Conservation (phyloP, 495 filamentous ascomycete species). For the Poronia punctata region DNA sequence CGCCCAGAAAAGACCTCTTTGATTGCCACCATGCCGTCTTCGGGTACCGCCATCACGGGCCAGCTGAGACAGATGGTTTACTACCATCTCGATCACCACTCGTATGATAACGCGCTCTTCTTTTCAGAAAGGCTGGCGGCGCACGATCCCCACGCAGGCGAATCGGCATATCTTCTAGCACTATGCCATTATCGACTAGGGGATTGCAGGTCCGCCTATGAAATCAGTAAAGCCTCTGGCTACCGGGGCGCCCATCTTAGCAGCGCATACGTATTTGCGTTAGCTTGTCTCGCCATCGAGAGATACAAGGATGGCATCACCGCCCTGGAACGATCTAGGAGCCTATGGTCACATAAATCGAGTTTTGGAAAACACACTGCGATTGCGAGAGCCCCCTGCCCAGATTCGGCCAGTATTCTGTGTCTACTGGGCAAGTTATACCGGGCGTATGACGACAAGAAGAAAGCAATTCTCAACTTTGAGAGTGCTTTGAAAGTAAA, state of each 20-base stretch:
- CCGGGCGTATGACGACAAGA: slow-evolving; percentile 68
- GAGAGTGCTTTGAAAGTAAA: slow-evolving; percentile 83
- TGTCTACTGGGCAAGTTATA: slow-evolving; percentile 85
- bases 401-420: slow-evolving; percentile 74
- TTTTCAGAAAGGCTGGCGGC: slow-evolving; percentile 79
- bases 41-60: slow-evolving; percentile 55
- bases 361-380: slow-evolving; percentile 67
- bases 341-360: slow-evolving; percentile 62
- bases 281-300: slow-evolving; percentile 74
- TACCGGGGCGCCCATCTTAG: slow-evolving; percentile 68
- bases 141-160: slow-evolving; percentile 68
- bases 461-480: slow-evolving; percentile 75
- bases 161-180: slow-evolving; percentile 75
- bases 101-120: slow-evolving; percentile 83
- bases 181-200: slow-evolving; percentile 78
- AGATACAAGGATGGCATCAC: slow-evolving; percentile 70
- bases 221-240: slow-evolving; percentile 57
- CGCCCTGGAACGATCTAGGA: slow-evolving; percentile 68
- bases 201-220: slow-evolving; percentile 59
- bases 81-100: slow-evolving; percentile 89
- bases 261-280: slow-evolving; percentile 86
- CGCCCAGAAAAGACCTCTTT: slow-evolving; percentile 7
- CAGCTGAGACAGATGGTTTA: slow-evolving; percentile 81
- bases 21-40: slow-evolving; percentile 58
- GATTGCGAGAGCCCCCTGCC: slow-evolving; percentile 61